These are phyloP conservation scores for Allium sativum DNA, from an alignment of 106 monocot genomes.

Conservation along the genomic window DNA sequence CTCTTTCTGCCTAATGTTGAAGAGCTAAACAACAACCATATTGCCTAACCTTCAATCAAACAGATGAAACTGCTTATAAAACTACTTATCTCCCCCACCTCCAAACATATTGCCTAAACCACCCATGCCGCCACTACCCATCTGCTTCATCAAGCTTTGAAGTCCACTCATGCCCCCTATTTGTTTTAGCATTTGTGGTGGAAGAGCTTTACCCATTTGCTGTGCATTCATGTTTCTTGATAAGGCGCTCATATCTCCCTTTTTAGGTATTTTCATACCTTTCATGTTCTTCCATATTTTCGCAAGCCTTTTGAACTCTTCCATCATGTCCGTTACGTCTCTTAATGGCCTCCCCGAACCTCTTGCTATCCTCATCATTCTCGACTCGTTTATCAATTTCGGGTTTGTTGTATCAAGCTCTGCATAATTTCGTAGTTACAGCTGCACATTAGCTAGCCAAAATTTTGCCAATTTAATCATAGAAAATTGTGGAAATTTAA, in stretches of 20 bases:
- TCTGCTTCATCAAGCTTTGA: constrained; percentile 92
- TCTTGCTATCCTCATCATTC: constrained; percentile 70
- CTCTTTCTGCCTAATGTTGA: too few species aligned
- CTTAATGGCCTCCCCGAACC: constrained; percentile 54
- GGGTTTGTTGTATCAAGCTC: constrained; percentile 83
- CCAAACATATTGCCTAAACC: constrained; percentile 47
- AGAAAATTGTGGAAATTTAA: too few species aligned
- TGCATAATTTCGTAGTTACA: constrained; percentile 16
- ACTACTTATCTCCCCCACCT: constrained; percentile 24
- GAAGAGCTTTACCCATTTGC: constrained; percentile 90
- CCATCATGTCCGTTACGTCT: constrained; percentile 83
- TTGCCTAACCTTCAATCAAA: too few species aligned
- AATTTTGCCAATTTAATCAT: too few species aligned
- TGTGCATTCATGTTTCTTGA: constrained; percentile 87
- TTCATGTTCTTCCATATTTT: constrained; percentile 97
- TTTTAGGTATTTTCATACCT: constrained; percentile 96
- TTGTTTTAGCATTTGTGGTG: constrained; percentile 82
- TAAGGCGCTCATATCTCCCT: constrained; percentile 90
- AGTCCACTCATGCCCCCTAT: constrained; percentile 90
- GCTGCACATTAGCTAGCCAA: too few species aligned
- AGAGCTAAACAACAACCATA: too few species aligned
- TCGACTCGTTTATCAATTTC: constrained; percentile 84
- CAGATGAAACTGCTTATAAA: not conserved
- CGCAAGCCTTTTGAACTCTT: constrained; percentile 86
- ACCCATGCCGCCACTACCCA: constrained; percentile 72